A percentile compares a stretch with the other conserved stretches of the same genome.
These are phyloP conservation scores for Capronia americana DNA, from an alignment of 2,329 filamentous ascomycete species.

Conservation along the genomic window DNA sequence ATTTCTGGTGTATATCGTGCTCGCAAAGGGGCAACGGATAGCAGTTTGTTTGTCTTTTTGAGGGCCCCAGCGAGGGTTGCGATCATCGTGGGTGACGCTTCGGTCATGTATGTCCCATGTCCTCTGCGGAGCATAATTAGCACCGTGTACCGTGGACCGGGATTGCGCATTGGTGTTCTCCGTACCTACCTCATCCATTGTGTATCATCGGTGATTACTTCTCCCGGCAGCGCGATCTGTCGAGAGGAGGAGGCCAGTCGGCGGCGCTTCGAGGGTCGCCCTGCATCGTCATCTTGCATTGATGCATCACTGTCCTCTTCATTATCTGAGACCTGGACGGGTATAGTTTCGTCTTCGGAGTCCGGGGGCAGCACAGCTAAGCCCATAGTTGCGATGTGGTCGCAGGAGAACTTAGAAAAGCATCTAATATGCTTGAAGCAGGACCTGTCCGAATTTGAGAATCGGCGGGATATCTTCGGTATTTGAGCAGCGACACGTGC, in stretches of 20 bases:
- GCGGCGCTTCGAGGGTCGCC: slow-evolving; percentile 49
- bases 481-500: not conserved
- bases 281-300: slow-evolving; percentile 53
- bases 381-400: slow-evolving; percentile 54
- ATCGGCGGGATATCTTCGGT: not conserved
- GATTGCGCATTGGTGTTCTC: slow-evolving; percentile 44
- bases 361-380: slow-evolving; percentile 65
- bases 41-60: slow-evolving; percentile 93
- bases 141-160: slow-evolving; percentile 44
- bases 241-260: slow-evolving; percentile 42
- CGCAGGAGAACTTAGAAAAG: not conserved
- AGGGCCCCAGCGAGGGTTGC: slow-evolving; percentile 91
- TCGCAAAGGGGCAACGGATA: slow-evolving; percentile 87
- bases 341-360: slow-evolving; percentile 45
- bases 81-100: slow-evolving; percentile 68
- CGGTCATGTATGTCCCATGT: slow-evolving; percentile 79
- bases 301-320: slow-evolving; percentile 58
- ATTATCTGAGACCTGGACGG: slow-evolving; percentile 41
- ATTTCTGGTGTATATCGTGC: slow-evolving; percentile 96
- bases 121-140: slow-evolving; percentile 62
- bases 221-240: slow-evolving; percentile 85
- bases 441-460: not conserved
- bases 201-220: slow-evolving; percentile 85
- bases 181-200: slow-evolving; percentile 78
- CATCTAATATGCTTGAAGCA: not conserved